These are phyloP conservation scores for Globisporangium barbulae DNA, from an alignment of 352 stramenopile genomes.

Conservation along the genomic window DNA sequence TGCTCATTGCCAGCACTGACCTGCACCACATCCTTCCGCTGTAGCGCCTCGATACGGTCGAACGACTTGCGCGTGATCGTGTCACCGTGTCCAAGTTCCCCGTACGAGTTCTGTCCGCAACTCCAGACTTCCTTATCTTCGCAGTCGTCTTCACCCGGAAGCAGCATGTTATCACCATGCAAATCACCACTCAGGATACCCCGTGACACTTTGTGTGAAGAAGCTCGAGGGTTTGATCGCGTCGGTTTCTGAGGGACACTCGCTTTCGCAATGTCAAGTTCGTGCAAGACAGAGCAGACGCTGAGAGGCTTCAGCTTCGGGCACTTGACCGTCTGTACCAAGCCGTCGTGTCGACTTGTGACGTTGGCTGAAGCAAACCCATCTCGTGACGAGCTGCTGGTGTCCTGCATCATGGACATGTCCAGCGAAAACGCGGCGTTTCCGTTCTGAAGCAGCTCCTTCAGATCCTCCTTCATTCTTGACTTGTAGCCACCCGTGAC, in stretches of 20 bases:
- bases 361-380: not conserved
- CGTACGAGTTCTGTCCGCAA: constrained; percentile 94
- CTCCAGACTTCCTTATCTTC: constrained; percentile 90
- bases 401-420: constrained; percentile 26
- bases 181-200: not conserved
- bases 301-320: constrained; percentile 50
- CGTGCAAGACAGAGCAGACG: constrained; percentile 35
- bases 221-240: not conserved
- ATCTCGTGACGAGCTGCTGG: constrained; percentile 17
- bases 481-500: constrained; percentile 20
- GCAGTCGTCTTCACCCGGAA: constrained; percentile 27
- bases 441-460: constrained; percentile 25
- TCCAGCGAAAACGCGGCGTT: constrained; percentile 34
- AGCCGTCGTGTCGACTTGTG: constrained; percentile 21
- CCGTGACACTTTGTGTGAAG: not conserved
- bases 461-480: constrained; percentile 38
- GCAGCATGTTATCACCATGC: not conserved
- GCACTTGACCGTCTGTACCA: constrained; percentile 24
- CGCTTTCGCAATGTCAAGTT: constrained; percentile 38
- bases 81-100: constrained; percentile 91
- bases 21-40: constrained; percentile 77
- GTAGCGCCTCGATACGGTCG: constrained; percentile 64
- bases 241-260: not conserved
- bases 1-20: constrained; percentile 93
- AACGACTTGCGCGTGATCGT: constrained; percentile 82